Conservation (phyloP, 2,329 filamentous ascomycete species). For the Zopfia rhizophila region DNA sequence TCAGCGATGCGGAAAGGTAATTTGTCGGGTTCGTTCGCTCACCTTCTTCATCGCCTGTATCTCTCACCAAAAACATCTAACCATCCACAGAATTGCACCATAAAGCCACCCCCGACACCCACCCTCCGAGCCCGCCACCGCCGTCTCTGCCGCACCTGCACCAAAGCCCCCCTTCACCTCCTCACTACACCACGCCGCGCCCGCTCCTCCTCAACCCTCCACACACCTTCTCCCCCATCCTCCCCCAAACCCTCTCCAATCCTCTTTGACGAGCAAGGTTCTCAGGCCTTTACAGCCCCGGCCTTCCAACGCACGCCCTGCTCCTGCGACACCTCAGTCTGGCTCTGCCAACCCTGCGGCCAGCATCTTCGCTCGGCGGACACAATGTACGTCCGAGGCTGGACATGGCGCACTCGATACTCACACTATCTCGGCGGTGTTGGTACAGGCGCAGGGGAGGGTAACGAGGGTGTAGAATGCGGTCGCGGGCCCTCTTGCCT, state of each 20-base stretch:
- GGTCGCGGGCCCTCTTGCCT: slow-evolving; percentile 81
- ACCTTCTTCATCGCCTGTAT: too few species aligned
- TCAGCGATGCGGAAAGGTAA: slow-evolving; percentile 76
- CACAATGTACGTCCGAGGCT: slow-evolving; percentile 73
- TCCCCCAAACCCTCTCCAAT: slow-evolving; percentile 34
- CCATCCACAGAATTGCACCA: slow-evolving; percentile 79
- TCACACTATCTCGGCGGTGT: slow-evolving; percentile 80
- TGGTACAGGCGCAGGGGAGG: slow-evolving; percentile 88
- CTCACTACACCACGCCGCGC: slow-evolving; percentile 51
- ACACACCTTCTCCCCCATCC: slow-evolving; percentile 31
- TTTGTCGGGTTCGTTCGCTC: slow-evolving; percentile 77
- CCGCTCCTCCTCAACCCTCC: slow-evolving; percentile 31
- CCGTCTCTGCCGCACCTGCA: slow-evolving; percentile 80
- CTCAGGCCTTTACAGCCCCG: slow-evolving; percentile 54
- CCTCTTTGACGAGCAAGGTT: slow-evolving; percentile 33
- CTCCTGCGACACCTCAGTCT: slow-evolving; percentile 72
- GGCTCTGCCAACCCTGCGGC: slow-evolving; percentile 88
- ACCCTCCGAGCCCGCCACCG: slow-evolving; percentile 80
- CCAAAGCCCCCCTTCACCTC: slow-evolving; percentile 72
- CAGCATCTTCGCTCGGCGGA: slow-evolving; percentile 71
- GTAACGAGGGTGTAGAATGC: slow-evolving; percentile 87
- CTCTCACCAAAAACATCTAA: slow-evolving; percentile 24
- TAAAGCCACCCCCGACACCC: slow-evolving; percentile 78
- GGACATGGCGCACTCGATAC: slow-evolving; percentile 90
- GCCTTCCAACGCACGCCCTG: slow-evolving; percentile 67